Base-by-base conservation (phyloP, 148 eudicot genomes). In the Camellia sinensis region DNA sequence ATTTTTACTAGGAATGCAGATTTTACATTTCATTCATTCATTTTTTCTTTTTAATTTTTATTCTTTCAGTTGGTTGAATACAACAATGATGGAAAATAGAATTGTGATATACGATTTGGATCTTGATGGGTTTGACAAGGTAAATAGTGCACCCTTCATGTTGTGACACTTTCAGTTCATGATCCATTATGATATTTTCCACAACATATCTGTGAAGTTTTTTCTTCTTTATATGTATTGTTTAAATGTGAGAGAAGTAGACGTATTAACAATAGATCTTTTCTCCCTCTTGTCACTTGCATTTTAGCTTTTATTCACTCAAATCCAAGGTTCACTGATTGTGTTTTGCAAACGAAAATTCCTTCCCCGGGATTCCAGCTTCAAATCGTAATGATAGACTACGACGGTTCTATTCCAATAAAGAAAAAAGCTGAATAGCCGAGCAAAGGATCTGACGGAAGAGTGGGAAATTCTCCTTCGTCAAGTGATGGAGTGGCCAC, bases 41-140 rank as follows among this genome's bases (percentile, higher is more conserved):
- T 48, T 80, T 74, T 80, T 50, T 41, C 8, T 29, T 29, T 29
- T 29, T 29, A 0, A 1, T 48, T 62, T 59, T 66, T 48, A n/a
- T 13, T 3, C 68, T 75, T 84, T 75, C 97, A 95, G 99, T 88
- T 95, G 99, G 99, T 82, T 95, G 69, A 95, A 95, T 83, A 92
- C 99, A 74, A 86, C 97, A 78, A 86, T 95, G 97, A 87, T 82
- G 75, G 94, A 90, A 61, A 95, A 95, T 82, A 86, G 89, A 71
- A 84, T 83, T 48, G 57, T 87, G 66, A 79, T 95, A 52, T 84
- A 83, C 66, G 80, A 84, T 68, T 86, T 86, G 50, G 97, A 93
- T 61, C 86, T 95, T 84, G 98, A 93, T 86, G 93, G 92, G 48
- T 95, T 91, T 71, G 93, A 93, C 83, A 92, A 92, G 91, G 98